phyloP scores from a whole-genome alignment of 2,329 filamentous ascomycete species.

The Cordyceps farinosa region DNA sequence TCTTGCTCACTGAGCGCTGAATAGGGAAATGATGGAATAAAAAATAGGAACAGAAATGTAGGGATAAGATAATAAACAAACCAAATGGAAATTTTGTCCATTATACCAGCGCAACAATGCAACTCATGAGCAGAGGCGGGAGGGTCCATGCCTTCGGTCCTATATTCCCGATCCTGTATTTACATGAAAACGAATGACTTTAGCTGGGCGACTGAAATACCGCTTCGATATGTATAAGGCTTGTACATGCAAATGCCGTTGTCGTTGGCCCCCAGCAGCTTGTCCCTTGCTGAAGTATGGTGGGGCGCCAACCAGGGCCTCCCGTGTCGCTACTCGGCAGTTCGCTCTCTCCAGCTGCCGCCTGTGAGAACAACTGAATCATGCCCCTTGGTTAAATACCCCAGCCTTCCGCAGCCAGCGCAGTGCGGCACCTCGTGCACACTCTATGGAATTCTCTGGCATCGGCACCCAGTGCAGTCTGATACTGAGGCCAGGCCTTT shows the following conservation, averaged over 20 bases:
- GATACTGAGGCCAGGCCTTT: not conserved
- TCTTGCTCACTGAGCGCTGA: slow-evolving; percentile 27
- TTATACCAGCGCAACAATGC: not conserved
- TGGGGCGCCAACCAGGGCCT: not conserved
- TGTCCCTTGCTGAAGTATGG: not conserved
- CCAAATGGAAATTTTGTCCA: not conserved
- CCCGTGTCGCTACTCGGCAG: slow-evolving; percentile 7
- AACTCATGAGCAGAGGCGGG: not conserved
- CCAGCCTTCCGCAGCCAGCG: slow-evolving; percentile 1
- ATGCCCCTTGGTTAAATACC: slow-evolving; percentile 2
- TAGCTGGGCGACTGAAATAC: too few species aligned
- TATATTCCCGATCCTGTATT: too few species aligned
- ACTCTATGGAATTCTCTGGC: not conserved
- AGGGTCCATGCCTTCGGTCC: too few species aligned
- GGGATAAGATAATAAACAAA: not conserved
- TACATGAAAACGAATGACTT: too few species aligned
- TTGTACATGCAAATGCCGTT: not conserved
- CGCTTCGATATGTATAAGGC: too few species aligned
- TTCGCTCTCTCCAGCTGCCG: slow-evolving; percentile 6
- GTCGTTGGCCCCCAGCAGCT: not conserved
- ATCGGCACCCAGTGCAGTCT: not conserved
- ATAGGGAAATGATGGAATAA: not conserved
- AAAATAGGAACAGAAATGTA: not conserved
- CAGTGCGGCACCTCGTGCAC: not conserved
- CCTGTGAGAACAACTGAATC: slow-evolving; percentile 3